phyloP scores from a whole-genome alignment of 2,329 filamentous ascomycete genomes.

The Cladosporium austrohemisphaericum region DNA sequence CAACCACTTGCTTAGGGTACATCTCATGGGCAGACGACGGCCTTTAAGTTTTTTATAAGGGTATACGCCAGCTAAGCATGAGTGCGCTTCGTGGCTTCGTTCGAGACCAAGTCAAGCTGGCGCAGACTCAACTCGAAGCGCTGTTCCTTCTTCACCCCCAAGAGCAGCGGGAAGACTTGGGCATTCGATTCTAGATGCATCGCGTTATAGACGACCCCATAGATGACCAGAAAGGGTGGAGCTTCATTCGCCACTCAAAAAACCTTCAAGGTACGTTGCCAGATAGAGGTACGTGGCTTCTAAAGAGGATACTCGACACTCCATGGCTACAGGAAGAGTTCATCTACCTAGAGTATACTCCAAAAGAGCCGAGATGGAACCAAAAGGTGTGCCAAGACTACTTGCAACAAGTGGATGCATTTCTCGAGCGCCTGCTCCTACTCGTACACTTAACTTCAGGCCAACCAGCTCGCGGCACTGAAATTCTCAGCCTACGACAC shows the following conservation, averaged over 20 bases:
- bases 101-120: slow-evolving; percentile 1
- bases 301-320: not conserved
- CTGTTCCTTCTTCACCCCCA: slow-evolving; percentile 2
- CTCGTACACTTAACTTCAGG: slow-evolving; percentile 22
- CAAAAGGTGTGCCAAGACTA: not conserved
- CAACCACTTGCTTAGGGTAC: not conserved
- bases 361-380: not conserved
- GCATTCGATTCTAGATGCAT: slow-evolving; percentile 7
- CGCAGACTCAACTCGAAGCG: slow-evolving; percentile 8
- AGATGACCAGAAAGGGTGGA: not conserved
- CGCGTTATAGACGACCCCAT: not conserved
- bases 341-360: not conserved
- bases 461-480: slow-evolving; percentile 20
- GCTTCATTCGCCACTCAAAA: not conserved
- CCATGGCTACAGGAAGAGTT: not conserved
- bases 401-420: not conserved
- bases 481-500: slow-evolving; percentile 18
- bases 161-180: slow-evolving; percentile 10
- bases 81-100: not conserved
- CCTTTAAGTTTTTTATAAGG: not conserved
- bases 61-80: not conserved
- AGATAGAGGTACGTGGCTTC: not conserved
- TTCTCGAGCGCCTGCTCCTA: slow-evolving; percentile 18
- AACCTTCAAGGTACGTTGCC: not conserved
- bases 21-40: not conserved